Conservation (phyloP, 495 filamentous ascomycete genomes). For the Talaromyces ruber region DNA sequence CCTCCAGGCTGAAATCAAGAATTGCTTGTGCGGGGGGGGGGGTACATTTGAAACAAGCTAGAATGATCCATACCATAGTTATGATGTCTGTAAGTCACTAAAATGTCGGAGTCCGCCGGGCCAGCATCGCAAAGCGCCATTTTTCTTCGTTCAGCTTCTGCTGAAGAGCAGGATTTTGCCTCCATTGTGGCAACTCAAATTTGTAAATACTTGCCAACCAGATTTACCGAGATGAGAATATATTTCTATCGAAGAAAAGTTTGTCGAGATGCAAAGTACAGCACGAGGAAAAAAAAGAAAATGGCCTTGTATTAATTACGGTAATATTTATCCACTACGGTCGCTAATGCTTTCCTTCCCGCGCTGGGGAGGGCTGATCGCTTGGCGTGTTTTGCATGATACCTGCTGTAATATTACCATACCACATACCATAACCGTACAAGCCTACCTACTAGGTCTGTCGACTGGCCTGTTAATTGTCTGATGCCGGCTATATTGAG, state of each 20-base stretch:
- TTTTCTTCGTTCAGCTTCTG: background rate
- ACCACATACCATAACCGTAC: background rate
- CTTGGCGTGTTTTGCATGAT: background rate
- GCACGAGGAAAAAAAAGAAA: background rate
- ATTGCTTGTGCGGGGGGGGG: background rate
- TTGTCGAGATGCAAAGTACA: background rate
- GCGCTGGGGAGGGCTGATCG: background rate
- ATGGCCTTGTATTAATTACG: background rate
- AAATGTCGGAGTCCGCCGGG: background rate
- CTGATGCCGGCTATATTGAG: background rate
- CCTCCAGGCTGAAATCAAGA: background rate
- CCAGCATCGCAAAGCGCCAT: background rate
- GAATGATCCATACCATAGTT: background rate
- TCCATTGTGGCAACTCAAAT: background rate
- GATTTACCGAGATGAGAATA: background rate
- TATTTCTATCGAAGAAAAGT: background rate
- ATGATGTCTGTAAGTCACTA: background rate
- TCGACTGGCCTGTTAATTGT: background rate
- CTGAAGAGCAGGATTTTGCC: background rate
- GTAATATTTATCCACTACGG: background rate
- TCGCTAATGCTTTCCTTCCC: slow-evolving; percentile 3
- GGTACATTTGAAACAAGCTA: background rate
- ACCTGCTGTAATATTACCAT: background rate
- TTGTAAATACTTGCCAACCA: background rate
- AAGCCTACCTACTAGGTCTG: too few species aligned